phyloP scores from a whole-genome alignment of 2,329 filamentous ascomycete species.

The Trichoderma harzianum region DNA sequence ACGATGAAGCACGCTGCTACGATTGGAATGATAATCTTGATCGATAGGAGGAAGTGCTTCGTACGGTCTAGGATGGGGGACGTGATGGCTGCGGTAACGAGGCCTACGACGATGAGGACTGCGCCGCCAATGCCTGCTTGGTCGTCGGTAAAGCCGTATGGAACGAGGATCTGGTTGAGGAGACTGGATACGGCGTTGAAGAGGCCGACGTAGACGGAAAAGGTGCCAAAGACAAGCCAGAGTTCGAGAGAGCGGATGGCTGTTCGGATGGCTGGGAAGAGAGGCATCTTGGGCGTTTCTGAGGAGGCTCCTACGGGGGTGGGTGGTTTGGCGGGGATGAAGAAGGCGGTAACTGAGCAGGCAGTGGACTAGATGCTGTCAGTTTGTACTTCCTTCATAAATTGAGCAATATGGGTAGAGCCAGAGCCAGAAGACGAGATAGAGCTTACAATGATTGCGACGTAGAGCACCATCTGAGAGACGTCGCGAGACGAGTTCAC shows the following conservation, averaged over 20 bases:
- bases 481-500: slow-evolving; percentile 61
- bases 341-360: slow-evolving; percentile 70
- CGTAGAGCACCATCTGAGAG: slow-evolving; percentile 78
- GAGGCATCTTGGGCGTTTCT: slow-evolving; percentile 52
- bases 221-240: slow-evolving; percentile 79
- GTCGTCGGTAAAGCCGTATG: slow-evolving; percentile 79
- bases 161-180: slow-evolving; percentile 83
- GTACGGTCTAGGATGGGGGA: slow-evolving; percentile 82
- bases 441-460: slow-evolving; percentile 72
- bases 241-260: slow-evolving; percentile 63
- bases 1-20: slow-evolving; percentile 70
- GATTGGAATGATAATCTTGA: slow-evolving; percentile 72
- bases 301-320: slow-evolving; percentile 71
- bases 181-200: slow-evolving; percentile 91
- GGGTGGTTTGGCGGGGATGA: slow-evolving; percentile 73
- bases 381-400: not conserved
- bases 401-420: too few relatives aligned
- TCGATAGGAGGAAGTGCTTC: slow-evolving; percentile 70
- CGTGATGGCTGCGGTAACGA: slow-evolving; percentile 70
- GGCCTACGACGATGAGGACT: slow-evolving; percentile 82
- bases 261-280: slow-evolving; percentile 51
- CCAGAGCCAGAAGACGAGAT: not conserved
- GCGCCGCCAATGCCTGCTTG: slow-evolving; percentile 88
- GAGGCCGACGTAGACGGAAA: slow-evolving; percentile 78
- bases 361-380: slow-evolving; percentile 33